phyloP scores from a whole-genome alignment of 805 yeast genomes.

The Teunomyces aglyptinius region DNA sequence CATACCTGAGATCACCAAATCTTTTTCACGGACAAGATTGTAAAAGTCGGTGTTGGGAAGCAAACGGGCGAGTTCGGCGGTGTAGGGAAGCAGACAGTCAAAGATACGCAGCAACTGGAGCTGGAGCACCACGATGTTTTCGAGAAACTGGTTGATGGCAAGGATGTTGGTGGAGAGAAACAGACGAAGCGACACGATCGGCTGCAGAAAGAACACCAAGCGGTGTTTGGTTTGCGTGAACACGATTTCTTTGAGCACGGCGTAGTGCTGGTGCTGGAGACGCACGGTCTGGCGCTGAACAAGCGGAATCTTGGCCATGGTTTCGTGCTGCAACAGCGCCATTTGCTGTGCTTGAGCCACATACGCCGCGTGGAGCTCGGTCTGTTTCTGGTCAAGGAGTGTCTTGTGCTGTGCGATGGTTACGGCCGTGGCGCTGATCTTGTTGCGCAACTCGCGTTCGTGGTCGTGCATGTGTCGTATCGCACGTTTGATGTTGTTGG shows the following conservation, averaged over 20 bases:
- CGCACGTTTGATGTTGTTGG: slow-evolving; percentile 8
- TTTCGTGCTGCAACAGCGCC: background rate
- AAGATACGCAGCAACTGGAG: slow-evolving; percentile 14
- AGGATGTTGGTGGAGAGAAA: slow-evolving; percentile 26
- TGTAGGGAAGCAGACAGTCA: slow-evolving; percentile 16
- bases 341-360: background rate
- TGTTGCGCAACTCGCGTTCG: background rate
- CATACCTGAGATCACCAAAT: slow-evolving; percentile 21
- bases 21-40: slow-evolving; percentile 34
- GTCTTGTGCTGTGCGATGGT: background rate
- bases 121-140: slow-evolving; percentile 19
- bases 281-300: slow-evolving; percentile 26
- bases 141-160: slow-evolving; percentile 21
- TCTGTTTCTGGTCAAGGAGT: background rate
- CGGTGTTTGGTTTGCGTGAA: slow-evolving; percentile 12
- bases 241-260: slow-evolving; percentile 23
- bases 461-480: background rate
- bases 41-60: slow-evolving; percentile 23
- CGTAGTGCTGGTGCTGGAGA: slow-evolving; percentile 22
- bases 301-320: slow-evolving; percentile 13
- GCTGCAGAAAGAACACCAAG: slow-evolving; percentile 23
- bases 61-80: slow-evolving; percentile 15
- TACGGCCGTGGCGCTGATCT: background rate
- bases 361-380: background rate
- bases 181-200: slow-evolving; percentile 24